Evolutionary conservation across 768 basidiomycete species (phyloP).

Genomic region (Boletus subparvulus): DNA sequence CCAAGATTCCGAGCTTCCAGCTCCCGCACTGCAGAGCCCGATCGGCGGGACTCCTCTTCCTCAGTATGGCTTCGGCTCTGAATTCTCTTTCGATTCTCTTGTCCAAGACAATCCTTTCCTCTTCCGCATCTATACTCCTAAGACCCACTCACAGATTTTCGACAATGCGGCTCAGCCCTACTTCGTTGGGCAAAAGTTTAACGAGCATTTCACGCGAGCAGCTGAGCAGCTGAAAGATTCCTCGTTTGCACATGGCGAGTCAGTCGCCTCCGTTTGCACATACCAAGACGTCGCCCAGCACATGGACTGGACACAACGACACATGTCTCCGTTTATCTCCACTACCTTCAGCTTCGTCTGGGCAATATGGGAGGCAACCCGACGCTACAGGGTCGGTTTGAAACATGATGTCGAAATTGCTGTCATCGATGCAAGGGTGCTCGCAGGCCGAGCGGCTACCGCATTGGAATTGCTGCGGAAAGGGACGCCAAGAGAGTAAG

Average conservation of each 20-base stretch:
- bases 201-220: slow-evolving; percentile 39
- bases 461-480: slow-evolving; percentile 62
- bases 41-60: slow-evolving; percentile 43
- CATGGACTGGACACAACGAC: slow-evolving; percentile 77
- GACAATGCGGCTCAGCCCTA: slow-evolving; percentile 54
- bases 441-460: slow-evolving; percentile 59
- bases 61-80: slow-evolving; percentile 70
- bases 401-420: slow-evolving; percentile 81
- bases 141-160: slow-evolving; percentile 51
- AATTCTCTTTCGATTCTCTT: slow-evolving; percentile 60
- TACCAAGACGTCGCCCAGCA: slow-evolving; percentile 67
- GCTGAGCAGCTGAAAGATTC: slow-evolving; percentile 39
- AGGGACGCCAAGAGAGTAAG: slow-evolving; percentile 56
- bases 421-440: slow-evolving; percentile 65
- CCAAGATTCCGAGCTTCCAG: slow-evolving; percentile 11
- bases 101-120: slow-evolving; percentile 68
- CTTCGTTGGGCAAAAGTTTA: slow-evolving; percentile 68
- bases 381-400: slow-evolving; percentile 67
- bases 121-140: slow-evolving; percentile 80
- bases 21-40: slow-evolving; percentile 23
- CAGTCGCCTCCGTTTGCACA: slow-evolving; percentile 33
- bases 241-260: slow-evolving; percentile 34
- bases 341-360: slow-evolving; percentile 80
- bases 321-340: slow-evolving; percentile 67
- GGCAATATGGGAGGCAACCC: slow-evolving; percentile 79